These are phyloP conservation scores for Coemansia sp. DNA, from an alignment of 192 early-diverging fungal genomes.

Conservation along the genomic window DNA sequence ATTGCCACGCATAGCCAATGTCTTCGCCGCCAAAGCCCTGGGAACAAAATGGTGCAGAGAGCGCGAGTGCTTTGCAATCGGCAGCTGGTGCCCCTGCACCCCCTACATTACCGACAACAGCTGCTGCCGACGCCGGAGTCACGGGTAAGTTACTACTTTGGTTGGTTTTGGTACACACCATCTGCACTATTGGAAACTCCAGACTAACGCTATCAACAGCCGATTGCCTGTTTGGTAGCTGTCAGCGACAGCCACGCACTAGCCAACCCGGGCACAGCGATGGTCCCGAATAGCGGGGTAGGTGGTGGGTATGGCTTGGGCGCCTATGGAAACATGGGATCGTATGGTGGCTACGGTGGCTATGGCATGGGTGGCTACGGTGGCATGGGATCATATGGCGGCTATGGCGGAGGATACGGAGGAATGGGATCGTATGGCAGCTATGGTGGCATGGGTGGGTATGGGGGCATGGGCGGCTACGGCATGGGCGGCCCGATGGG, in stretches of 20 bases:
- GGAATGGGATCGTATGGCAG: conserved; percentile 56
- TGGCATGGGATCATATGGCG: conserved; percentile 36
- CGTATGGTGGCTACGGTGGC: conserved; percentile 19
- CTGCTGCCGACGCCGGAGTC: conserved; percentile 25
- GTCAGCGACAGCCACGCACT: conserved; percentile 9
- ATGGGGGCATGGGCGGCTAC: conserved; percentile 52
- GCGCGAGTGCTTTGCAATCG: background rate
- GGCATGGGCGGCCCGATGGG: conserved; percentile 67
- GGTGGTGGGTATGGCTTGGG: conserved; percentile 40
- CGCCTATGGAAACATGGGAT: conserved; percentile 41
- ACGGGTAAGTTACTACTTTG: conserved; percentile 4
- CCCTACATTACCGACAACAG: conserved; percentile 24
- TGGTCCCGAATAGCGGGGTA: conserved; percentile 1
- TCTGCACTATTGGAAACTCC: too few relatives aligned
- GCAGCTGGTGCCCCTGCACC: background rate
- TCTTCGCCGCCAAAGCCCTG: conserved; percentile 49
- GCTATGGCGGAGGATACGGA: conserved; percentile 39
- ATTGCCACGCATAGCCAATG: conserved; percentile 17
- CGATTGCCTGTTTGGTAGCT: background rate
- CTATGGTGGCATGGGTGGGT: conserved; percentile 52
- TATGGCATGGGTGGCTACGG: conserved; percentile 56
- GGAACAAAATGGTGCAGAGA: conserved; percentile 22
- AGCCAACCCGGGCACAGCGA: background rate
- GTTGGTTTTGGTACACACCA: too few relatives aligned
- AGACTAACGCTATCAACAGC: background rate